Conservation (phyloP, 495 filamentous ascomycete genomes). For the Penicillium canescens region DNA sequence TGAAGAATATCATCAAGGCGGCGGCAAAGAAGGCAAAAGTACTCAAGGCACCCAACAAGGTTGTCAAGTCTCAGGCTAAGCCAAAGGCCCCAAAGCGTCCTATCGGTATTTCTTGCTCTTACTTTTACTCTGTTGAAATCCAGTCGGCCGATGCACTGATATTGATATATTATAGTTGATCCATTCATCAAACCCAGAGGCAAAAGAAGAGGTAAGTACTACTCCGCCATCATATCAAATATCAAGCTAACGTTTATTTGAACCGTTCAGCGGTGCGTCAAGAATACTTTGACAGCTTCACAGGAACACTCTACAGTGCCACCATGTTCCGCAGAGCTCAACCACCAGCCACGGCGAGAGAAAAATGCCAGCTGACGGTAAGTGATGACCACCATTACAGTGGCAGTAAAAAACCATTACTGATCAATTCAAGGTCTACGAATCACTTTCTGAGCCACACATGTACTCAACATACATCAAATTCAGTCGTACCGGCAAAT, state of each 20-base stretch:
- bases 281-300: constrained; percentile 19
- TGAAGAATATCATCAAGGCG: constrained; percentile 36
- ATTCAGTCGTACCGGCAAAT: constrained; percentile 32
- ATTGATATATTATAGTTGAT: background rate
- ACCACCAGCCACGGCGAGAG: background rate
- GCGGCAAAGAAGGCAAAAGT: constrained; percentile 23
- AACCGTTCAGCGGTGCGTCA: constrained; percentile 23
- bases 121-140: background rate
- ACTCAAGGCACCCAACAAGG: background rate
- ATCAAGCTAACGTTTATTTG: background rate
- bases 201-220: constrained; percentile 1
- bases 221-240: background rate
- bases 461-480: constrained; percentile 44
- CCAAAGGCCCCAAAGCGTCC: constrained; percentile 23
- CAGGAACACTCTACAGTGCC: constrained; percentile 13
- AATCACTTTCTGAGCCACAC: constrained; percentile 45
- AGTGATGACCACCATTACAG: constrained; percentile 1
- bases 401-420: background rate
- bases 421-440: constrained; percentile 46
- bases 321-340: constrained; percentile 17
- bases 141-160: background rate
- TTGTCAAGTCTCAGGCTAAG: constrained; percentile 6
- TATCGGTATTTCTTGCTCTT: constrained; percentile 7
- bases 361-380: constrained; percentile 29
- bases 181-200: background rate